Percentiles rank a stretch among this genome's conserved stretches.
Conservation (phyloP, 805 yeast genomes). For the Saturnispora sanitii region DNA sequence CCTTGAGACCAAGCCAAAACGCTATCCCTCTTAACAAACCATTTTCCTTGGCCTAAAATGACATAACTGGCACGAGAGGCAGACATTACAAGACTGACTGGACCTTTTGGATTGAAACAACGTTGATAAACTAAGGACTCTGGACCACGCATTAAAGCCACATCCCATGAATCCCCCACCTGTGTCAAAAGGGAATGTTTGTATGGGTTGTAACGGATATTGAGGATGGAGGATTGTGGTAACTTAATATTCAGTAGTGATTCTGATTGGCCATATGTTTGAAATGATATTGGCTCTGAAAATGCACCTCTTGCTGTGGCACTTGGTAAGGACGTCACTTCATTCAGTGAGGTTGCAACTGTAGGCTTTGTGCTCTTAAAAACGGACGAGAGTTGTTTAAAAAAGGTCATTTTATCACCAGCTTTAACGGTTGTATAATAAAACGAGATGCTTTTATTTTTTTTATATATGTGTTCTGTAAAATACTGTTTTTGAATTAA, state of each 20-base stretch:
- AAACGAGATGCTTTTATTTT: too few relatives aligned
- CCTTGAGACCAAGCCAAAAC: conserved; percentile 36
- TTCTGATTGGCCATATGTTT: conserved; percentile 31
- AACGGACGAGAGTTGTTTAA: conserved; percentile 5
- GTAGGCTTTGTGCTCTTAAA: conserved; percentile 8
- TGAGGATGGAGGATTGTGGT: conserved; percentile 33
- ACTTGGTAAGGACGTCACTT: conserved; percentile 22
- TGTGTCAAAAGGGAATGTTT: conserved; percentile 34
- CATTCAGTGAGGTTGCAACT: conserved; percentile 8
- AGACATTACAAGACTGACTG: conserved; percentile 28
- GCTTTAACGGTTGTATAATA: too few relatives aligned
- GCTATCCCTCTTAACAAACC: conserved; percentile 31
- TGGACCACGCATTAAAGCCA: not conserved
- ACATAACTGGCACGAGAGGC: conserved; percentile 14
- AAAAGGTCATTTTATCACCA: conserved; percentile 6
- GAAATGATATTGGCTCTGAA: conserved; percentile 33
- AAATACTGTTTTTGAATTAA: too few relatives aligned
- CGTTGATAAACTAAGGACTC: conserved; percentile 25
- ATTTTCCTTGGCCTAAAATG: conserved; percentile 12
- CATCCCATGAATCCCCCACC: conserved; percentile 29
- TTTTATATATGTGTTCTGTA: too few relatives aligned
- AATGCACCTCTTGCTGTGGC: conserved; percentile 39
- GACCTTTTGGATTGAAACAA: conserved; percentile 22
- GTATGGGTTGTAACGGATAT: conserved; percentile 28
- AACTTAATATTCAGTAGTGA: conserved; percentile 34